phyloP scores from a whole-genome alignment of 345 rosid species.

The Eucalyptus curtisii region DNA sequence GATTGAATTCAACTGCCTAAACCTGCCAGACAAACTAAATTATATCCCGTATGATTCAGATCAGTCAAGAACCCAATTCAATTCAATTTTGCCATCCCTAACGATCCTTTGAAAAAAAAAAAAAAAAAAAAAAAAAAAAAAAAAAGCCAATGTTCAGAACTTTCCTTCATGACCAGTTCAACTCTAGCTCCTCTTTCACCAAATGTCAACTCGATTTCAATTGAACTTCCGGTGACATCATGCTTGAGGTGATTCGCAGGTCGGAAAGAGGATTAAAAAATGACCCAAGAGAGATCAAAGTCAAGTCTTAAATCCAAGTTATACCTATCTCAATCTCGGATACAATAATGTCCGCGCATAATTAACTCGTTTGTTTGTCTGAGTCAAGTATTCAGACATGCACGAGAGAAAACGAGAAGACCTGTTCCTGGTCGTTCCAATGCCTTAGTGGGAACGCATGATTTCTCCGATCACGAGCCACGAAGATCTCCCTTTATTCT shows the following conservation, averaged over 20 bases:
- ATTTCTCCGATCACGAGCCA: not conserved
- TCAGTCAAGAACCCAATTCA: not conserved
- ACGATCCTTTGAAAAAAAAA: not conserved
- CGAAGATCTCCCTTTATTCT: not conserved
- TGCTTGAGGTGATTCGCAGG: not conserved
- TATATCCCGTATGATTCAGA: not conserved
- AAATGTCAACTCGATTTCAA: not conserved
- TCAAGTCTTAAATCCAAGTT: not conserved
- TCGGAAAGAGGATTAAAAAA: not conserved
- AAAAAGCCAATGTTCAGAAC: not conserved
- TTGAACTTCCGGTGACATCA: not conserved
- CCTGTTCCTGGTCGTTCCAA: not conserved
- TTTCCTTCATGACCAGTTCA: not conserved
- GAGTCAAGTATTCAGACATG: not conserved
- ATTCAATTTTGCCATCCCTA: not conserved
- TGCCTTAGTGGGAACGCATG: not conserved
- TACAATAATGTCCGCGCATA: not conserved
- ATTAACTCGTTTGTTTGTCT: not conserved
- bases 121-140: not conserved
- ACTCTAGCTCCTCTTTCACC: not conserved
- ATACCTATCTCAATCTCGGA: not conserved
- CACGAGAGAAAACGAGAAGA: not conserved
- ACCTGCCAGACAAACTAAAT: not conserved
- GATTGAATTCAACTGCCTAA: not conserved
- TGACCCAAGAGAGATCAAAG: not conserved